Evolutionary conservation across 257 asterid species (phyloP).

Genomic region (Nyctanthes arbortristis): DNA sequence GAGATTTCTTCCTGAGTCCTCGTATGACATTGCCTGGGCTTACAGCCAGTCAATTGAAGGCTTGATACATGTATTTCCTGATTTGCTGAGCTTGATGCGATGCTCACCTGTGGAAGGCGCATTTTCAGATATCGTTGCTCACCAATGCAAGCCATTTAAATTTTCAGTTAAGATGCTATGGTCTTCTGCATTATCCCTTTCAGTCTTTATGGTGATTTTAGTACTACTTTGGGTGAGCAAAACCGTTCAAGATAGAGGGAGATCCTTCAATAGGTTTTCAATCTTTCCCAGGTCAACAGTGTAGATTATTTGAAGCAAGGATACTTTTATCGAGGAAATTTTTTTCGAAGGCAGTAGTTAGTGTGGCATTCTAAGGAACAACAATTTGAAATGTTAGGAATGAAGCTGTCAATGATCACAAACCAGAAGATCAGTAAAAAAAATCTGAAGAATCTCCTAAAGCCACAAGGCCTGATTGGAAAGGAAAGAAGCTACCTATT

Average conservation of each 20-base stretch:
- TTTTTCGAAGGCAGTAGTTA: neutral
- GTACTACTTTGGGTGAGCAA: conserved; percentile 41
- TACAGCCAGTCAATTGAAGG: conserved; percentile 45
- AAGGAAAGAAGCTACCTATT: too few species aligned
- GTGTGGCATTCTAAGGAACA: neutral
- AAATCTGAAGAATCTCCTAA: too few species aligned
- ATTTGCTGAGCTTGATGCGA: conserved; percentile 36
- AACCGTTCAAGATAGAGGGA: conserved; percentile 41
- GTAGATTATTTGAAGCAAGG: neutral
- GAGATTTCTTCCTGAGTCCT: conserved; percentile 42
- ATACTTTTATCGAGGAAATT: conserved; percentile 4
- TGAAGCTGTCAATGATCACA: too few species aligned
- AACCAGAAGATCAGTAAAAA: too few species aligned
- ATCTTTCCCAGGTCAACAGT: conserved; percentile 25
- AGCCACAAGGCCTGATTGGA: too few species aligned
- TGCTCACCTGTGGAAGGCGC: conserved; percentile 46
- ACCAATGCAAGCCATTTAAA: conserved; percentile 50
- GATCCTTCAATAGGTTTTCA: conserved; percentile 31
- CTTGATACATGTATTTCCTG: conserved; percentile 45
- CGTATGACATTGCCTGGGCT: conserved; percentile 36
- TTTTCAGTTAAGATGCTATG: conserved; percentile 32
- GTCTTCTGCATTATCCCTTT: conserved; percentile 47
- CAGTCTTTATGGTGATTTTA: conserved; percentile 42
- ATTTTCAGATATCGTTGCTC: conserved; percentile 32
- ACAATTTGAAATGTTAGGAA: too few species aligned